Evolutionary conservation across 2,329 filamentous ascomycete genomes (phyloP), one percentile per base, ranked within the genome.

Genomic region (Diaporthe citriasiana): DNA sequence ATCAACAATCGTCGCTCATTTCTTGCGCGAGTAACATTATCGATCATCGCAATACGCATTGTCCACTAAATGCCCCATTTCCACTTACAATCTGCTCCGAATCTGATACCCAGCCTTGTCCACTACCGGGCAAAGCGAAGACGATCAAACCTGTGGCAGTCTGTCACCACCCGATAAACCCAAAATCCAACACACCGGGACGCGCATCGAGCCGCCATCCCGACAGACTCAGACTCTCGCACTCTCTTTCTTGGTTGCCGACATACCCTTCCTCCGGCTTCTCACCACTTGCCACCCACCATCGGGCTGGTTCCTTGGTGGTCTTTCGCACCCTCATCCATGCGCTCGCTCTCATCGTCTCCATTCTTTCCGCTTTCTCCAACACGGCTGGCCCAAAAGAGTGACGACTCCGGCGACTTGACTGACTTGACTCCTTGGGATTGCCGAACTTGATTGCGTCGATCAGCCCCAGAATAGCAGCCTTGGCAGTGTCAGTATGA

Each of bases 61-160:
- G 69, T 74, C 53, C 73, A 68, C 51, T 33, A 47, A 59, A 63
- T 50, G 69, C 59, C 57, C 59, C 40, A 57, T 25, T 72, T 35
- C 50, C 50, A 71, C 70, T 63, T 40, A 63, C 50, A 71, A 57
- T 25, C 50, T 35, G 27, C 35, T 25, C 45, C 35, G 27, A 22
- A 45, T 71, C 72, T 74, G 72, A 74, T 55, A 71, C 72, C 50
- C 38, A 45, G 38, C 72, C 70, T 72, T 66, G 70, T 66, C 60
- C 63, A 50, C 51, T 60, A 68, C 66, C 70, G 70, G 73, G 65
- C 70, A 66, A 63, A 71, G 70, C 73, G 70, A 72, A 72, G 73
- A 47, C 70, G 73, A 74, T 74, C 72, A 74, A 71, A 74, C 72
- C 59, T 50, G 53, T 40, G 35, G 38, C 27, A 59, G 53, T 51